These are phyloP conservation scores for Diplodia corticola DNA, from an alignment of 2,329 filamentous ascomycete species.

Conservation along the genomic window DNA sequence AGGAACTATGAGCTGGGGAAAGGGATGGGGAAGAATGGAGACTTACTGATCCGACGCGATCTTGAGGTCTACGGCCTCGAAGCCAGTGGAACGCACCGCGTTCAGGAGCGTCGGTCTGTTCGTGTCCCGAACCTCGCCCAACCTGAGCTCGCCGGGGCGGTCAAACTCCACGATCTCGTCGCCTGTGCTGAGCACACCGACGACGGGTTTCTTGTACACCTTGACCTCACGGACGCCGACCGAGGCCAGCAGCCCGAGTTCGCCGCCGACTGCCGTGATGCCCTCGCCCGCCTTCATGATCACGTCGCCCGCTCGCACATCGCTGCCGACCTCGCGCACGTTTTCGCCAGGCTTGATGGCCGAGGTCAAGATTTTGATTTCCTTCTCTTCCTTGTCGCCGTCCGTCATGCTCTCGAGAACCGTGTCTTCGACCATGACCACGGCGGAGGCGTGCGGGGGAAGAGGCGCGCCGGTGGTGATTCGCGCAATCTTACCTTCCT, in stretches of 20 bases:
- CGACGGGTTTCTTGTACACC: slow-evolving; percentile 72
- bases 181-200: slow-evolving; percentile 89
- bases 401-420: slow-evolving; percentile 71
- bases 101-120: slow-evolving; percentile 87
- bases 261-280: slow-evolving; percentile 85
- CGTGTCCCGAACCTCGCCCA: slow-evolving; percentile 89
- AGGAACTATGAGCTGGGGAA: neutral
- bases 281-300: slow-evolving; percentile 77
- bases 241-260: slow-evolving; percentile 85
- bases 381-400: slow-evolving; percentile 80
- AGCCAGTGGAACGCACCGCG: slow-evolving; percentile 72
- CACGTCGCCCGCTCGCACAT: slow-evolving; percentile 67
- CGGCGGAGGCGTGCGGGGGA: slow-evolving; percentile 82
- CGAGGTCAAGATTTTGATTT: slow-evolving; percentile 81
- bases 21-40: neutral
- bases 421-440: slow-evolving; percentile 97
- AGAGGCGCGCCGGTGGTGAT: slow-evolving; percentile 95
- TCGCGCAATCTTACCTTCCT: slow-evolving; percentile 75
- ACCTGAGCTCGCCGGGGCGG: slow-evolving; percentile 59
- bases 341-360: slow-evolving; percentile 79
- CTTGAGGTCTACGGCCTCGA: slow-evolving; percentile 78
- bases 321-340: slow-evolving; percentile 86
- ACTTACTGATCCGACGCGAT: slow-evolving; percentile 71
- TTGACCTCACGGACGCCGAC: slow-evolving; percentile 72
- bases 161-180: slow-evolving; percentile 86